A percentile compares a stretch with the other conserved stretches of the same genome.
phyloP scores from a whole-genome alignment of 257 asterid species.

The Nicotiana tomentosiformis region DNA sequence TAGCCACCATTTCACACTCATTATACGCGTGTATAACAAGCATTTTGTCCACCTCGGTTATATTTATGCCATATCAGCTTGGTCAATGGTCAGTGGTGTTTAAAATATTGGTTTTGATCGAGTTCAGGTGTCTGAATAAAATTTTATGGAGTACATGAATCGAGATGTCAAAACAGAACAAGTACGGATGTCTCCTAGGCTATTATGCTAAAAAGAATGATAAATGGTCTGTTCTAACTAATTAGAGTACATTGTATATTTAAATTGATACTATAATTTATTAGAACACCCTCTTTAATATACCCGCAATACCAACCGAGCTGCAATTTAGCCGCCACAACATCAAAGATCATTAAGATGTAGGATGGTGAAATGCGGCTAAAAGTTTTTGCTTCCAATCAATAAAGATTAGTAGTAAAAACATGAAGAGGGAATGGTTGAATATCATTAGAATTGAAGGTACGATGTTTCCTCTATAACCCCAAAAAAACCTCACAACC shows the following conservation, averaged over 20 bases:
- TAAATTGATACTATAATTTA: background rate
- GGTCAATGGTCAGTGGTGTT: too few relatives aligned
- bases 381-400: background rate
- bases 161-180: too few relatives aligned
- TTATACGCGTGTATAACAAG: too few relatives aligned
- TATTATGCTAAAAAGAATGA: background rate
- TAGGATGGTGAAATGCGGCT: background rate
- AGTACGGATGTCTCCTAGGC: too few relatives aligned
- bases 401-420: background rate
- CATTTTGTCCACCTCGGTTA: too few relatives aligned
- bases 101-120: too few relatives aligned
- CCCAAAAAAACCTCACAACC: background rate
- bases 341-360: background rate
- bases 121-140: too few relatives aligned
- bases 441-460: background rate
- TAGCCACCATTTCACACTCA: too few relatives aligned
- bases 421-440: background rate
- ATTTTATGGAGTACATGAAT: too few relatives aligned
- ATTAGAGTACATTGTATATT: too few relatives aligned
- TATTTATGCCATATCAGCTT: too few relatives aligned
- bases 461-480: background rate
- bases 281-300: background rate
- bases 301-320: background rate
- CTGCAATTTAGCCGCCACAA: background rate
- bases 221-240: background rate